phyloP scores from a whole-genome alignment of 129 eudicot species.

The Helichrysum umbraculigerum region DNA sequence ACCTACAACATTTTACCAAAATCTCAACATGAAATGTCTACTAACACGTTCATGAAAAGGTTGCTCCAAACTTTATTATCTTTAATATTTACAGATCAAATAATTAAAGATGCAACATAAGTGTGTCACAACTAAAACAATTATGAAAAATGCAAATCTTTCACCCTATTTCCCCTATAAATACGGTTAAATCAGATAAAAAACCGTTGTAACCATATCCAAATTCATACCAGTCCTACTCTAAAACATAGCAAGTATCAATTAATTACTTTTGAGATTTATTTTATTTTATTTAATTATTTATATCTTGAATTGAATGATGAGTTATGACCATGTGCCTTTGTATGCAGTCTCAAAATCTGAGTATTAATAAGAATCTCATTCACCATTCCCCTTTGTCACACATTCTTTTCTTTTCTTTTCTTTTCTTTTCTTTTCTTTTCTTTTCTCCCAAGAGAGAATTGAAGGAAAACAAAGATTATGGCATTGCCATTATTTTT shows the following conservation, averaged over 20 bases:
- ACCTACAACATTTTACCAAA: constrained; percentile 14
- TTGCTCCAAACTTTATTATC: constrained; percentile 39
- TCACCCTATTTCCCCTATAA: constrained; percentile 21
- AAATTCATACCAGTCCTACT: not conserved
- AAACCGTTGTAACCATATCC: constrained; percentile 10
- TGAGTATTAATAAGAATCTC: constrained; percentile 40
- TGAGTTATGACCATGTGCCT: constrained; percentile 42
- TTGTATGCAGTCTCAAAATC: constrained; percentile 38
- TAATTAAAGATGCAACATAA: constrained; percentile 28
- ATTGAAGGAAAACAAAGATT: constrained; percentile 14
- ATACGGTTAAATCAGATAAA: constrained; percentile 13
- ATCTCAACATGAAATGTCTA: constrained; percentile 21
- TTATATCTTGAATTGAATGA: constrained; percentile 23
- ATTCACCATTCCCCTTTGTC: constrained; percentile 24
- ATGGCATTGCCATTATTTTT: constrained; percentile 31
- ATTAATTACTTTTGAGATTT: not conserved
- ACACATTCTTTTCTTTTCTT: constrained; percentile 37
- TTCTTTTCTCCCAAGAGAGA: constrained; percentile 25
- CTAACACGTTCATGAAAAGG: constrained; percentile 34
- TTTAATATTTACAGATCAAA: constrained; percentile 12
- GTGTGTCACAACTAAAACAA: constrained; percentile 42
- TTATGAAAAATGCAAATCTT: constrained; percentile 16
- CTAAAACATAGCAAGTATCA: constrained; percentile 13
- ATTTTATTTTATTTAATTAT: not conserved
- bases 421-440: not conserved